These are phyloP conservation scores for Rhizomucor miehei DNA, from an alignment of 371 early-diverging fungal genomes.

Conservation along the genomic window DNA sequence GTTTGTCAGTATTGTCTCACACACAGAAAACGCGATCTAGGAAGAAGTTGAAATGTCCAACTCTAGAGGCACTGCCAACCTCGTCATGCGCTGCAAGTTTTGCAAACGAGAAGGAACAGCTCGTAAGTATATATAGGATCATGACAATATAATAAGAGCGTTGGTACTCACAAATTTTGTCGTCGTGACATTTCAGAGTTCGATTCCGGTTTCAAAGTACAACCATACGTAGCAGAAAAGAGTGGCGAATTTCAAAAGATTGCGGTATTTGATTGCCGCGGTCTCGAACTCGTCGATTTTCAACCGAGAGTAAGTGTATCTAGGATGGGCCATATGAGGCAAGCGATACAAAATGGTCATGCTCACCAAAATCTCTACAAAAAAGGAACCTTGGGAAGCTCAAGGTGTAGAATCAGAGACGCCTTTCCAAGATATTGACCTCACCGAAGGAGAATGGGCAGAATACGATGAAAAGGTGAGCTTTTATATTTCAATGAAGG, in stretches of 20 bases:
- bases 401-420: constrained; percentile 72
- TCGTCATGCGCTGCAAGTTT: constrained; percentile 92
- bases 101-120: constrained; percentile 82
- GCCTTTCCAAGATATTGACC: constrained; percentile 76
- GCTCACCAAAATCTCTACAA: too few relatives aligned
- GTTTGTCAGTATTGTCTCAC: neutral
- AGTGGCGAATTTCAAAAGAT: constrained; percentile 64
- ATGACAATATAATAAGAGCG: neutral
- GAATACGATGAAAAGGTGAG: constrained; percentile 27
- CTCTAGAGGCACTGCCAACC: constrained; percentile 79
- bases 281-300: constrained; percentile 82
- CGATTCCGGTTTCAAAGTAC: constrained; percentile 48
- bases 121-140: constrained; percentile 37
- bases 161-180: neutral
- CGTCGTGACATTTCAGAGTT: constrained; percentile 42
- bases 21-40: constrained; percentile 9
- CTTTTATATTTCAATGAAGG: neutral
- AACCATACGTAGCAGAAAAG: constrained; percentile 61
- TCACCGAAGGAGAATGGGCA: constrained; percentile 62
- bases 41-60: constrained; percentile 44
- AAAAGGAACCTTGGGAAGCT: constrained; percentile 75
- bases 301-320: constrained; percentile 72
- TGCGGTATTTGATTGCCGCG: constrained; percentile 80
- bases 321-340: neutral
- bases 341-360: neutral